Conservation (phyloP, 345 rosid species). For the Trapa incisa region DNA sequence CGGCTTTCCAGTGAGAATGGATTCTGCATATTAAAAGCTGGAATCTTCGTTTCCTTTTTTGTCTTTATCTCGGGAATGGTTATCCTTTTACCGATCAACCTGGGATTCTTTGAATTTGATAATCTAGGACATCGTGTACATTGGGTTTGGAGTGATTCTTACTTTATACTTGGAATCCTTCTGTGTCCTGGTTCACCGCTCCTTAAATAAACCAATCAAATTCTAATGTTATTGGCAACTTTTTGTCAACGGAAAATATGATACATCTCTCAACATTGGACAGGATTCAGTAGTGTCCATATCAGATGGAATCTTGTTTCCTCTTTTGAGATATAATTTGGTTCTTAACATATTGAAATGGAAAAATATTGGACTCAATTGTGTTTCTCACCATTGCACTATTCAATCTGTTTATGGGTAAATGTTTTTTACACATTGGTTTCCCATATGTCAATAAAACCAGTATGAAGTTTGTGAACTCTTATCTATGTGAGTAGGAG, state of each 20-base stretch:
- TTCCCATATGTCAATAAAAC: background rate
- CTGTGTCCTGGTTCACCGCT: background rate
- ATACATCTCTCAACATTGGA: no score
- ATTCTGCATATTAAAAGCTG: background rate
- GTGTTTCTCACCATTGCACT: background rate
- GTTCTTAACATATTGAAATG: background rate
- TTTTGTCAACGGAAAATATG: no score
- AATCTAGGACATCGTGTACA: background rate
- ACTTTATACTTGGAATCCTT: background rate
- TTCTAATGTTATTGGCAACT: no score
- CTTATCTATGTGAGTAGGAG: constrained; percentile 6
- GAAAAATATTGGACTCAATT: background rate
- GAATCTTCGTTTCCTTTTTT: background rate
- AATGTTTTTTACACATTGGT: background rate
- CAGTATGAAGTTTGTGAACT: background rate
- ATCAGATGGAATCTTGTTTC: no score
- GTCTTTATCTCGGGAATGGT: background rate
- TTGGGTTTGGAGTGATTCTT: background rate
- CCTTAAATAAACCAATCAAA: no score
- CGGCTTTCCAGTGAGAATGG: background rate
- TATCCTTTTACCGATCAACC: background rate
- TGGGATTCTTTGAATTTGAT: background rate
- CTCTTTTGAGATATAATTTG: background rate
- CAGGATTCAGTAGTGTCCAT: no score
- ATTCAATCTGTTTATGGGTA: background rate